phyloP scores from a whole-genome alignment of 108 stramenopile genomes.

The Mayamaea pseudoterrestris region DNA sequence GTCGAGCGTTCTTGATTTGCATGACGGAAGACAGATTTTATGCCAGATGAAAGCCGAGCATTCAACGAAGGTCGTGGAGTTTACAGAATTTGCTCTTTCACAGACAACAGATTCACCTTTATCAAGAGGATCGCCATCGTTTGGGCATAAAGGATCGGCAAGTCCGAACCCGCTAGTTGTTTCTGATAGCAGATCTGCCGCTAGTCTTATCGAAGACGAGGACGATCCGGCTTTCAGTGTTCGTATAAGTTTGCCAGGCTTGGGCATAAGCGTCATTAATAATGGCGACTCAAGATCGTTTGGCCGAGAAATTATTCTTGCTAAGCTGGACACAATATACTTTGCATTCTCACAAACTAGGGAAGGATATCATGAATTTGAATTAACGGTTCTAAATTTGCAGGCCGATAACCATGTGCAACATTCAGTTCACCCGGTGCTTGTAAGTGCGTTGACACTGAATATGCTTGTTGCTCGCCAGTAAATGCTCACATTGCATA shows the following conservation, averaged over 20 bases:
- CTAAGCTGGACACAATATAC: constrained; percentile 24
- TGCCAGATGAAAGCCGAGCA: constrained; percentile 57
- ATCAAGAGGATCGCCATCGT: not conserved
- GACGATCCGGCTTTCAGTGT: constrained; percentile 40
- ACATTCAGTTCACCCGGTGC: constrained; percentile 53
- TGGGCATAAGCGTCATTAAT: constrained; percentile 53
- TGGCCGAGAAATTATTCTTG: constrained; percentile 56
- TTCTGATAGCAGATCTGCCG: no score
- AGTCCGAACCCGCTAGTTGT: no score
- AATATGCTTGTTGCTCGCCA: no score
- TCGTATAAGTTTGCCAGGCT: constrained; percentile 28
- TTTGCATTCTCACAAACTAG: constrained; percentile 42
- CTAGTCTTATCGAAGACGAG: constrained; percentile 11
- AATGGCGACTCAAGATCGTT: constrained; percentile 22
- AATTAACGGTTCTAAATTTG: constrained; percentile 30
- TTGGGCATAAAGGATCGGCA: not conserved
- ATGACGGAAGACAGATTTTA: constrained; percentile 24
- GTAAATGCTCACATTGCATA: no score
- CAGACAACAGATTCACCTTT: not conserved
- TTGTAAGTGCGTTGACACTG: constrained; percentile 25
- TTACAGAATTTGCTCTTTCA: constrained; percentile 11
- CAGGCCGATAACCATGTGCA: constrained; percentile 74
- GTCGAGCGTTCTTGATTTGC: constrained; percentile 25
- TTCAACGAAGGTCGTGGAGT: constrained; percentile 67
- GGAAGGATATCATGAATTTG: constrained; percentile 67